Evolutionary conservation across 805 yeast genomes (phyloP), one percentile per base, ranked within the genome.

Genomic region (Kazachstania psychrophila): DNA sequence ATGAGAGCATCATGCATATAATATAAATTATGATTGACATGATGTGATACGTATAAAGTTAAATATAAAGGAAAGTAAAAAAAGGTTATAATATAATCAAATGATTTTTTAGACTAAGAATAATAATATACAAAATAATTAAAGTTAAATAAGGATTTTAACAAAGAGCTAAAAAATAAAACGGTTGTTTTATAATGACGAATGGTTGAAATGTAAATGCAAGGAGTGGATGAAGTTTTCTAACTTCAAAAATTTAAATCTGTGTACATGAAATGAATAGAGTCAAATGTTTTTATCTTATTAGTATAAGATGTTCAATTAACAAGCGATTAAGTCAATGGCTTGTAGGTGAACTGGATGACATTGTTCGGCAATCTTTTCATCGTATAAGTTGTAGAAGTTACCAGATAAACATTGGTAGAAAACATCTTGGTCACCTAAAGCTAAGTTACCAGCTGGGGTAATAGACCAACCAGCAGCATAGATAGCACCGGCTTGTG

Each of bases 361-460:
- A 70, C 88, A 79, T 56, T 78, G 83, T 23, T 55, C 59, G 38
- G 78, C 84, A 37, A 75, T 59, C 46, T 65, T 58, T 60, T 74
- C 65, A 57, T 78, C 84, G 64, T 81, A 81, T 62, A 81, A 65
- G 71, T 81, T 81, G 78, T 77, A 79, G 73, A 80, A 80, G 53
- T 66, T 68, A 49, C 88, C 89, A 26, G 85, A 77, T 48, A 70
- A 54, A 66, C 86, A 79, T 65, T 76, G 81, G 72, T 73, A 80
- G 70, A 80, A 81, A 38, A 69, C 67, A 41, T 74, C 74, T 32
- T 62, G 56, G 49, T 65, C 61, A 63, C 86, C 87, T 42, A 79
- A 61, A 24, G 84, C 84, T 54, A 79, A 70, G 67, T 62, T 55
- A 62, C 73, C 74, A 17, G 70, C 77, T 45, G 70, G 72, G 40